Evolutionary conservation across 768 basidiomycete species (phyloP), one percentile per base, ranked within the genome.

Genomic region (Phylloporus scabripes): DNA sequence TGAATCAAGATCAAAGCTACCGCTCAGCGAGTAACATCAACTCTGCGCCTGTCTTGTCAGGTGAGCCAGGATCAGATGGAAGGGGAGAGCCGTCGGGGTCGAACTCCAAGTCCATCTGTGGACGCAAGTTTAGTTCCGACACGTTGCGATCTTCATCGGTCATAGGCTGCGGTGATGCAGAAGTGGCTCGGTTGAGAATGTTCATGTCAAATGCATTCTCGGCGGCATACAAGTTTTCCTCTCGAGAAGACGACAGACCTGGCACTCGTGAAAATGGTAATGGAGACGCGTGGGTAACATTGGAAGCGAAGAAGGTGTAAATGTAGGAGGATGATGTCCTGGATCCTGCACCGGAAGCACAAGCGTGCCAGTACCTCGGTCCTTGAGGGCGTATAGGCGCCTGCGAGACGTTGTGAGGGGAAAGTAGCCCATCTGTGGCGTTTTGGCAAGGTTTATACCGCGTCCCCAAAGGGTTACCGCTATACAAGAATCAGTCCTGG

Each of bases 391-490:
- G 67, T 21, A 64, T 50, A 7, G 64, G 66, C 3, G 51, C 48
- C 14, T 48, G 60, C 17, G 50, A 60, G 32, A 32, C 38, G 48
- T 41, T 55, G 17, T 48, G 54, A 29, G 54, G 56, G 6, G 67
- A 54, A 56, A 70, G 65, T 32, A 78, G 61, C 39, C 74, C 72
- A 36, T 76, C 75, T 11, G 74, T 74, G 1, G 82, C 80, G 18
- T 75, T 75, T 56, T 75, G 74, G 55, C 83, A 83, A 1, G 81
- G 81, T 31, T 73, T 74, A 56, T 78, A 82, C 24, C 82, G 73
- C 5, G 76, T 82, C 23, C 84, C 84, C 10, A 86, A 69, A 4
- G 80, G 69, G 49, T 84, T 86, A 0, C 84, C 84, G 52, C 82
- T 83, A 52, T 21, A n/a, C 39, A 40, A n/a, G 21, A 21, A 36